Evolutionary conservation across 768 basidiomycete species (phyloP).

Genomic region (Psilocybe sp.): DNA sequence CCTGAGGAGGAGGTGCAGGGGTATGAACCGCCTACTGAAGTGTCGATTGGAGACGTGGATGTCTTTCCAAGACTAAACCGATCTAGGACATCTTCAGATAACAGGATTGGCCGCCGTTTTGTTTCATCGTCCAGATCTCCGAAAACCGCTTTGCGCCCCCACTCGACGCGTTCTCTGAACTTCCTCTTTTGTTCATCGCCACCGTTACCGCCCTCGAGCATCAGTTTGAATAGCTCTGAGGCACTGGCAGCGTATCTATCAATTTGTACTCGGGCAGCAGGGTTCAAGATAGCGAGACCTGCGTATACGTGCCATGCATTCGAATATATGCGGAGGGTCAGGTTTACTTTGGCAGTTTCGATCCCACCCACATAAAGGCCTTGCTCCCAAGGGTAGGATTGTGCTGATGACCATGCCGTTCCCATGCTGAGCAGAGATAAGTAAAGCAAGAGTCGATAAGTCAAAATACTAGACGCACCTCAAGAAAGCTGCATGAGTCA

Average conservation of each 20-base stretch:
- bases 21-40: conserved; percentile 7
- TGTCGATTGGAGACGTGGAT: conserved; percentile 7
- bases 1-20: conserved; percentile 4
- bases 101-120: conserved; percentile 61
- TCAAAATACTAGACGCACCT: conserved; percentile 46
- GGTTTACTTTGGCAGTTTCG: conserved; percentile 97
- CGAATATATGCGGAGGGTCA: conserved; percentile 92
- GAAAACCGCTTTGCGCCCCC: conserved; percentile 77
- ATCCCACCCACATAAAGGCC: conserved; percentile 95
- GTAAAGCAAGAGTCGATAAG: not conserved
- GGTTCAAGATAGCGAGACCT: conserved; percentile 96
- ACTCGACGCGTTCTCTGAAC: conserved; percentile 71
- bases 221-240: conserved; percentile 92
- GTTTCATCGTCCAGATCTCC: conserved; percentile 31
- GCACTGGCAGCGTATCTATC: conserved; percentile 85
- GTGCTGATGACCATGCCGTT: conserved; percentile 83
- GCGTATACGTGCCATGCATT: conserved; percentile 99
- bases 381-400: conserved; percentile 91
- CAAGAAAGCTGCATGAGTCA: conserved; percentile 96
- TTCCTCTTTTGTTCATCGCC: conserved; percentile 35
- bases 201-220: conserved; percentile 61
- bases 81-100: conserved; percentile 84
- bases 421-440: conserved; percentile 73
- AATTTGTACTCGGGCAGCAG: conserved; percentile 83
- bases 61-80: conserved; percentile 76